Percentiles rank a stretch among this genome's conserved stretches.
Conservation (phyloP, 2,329 filamentous ascomycete species). For the Periconia sp. region DNA sequence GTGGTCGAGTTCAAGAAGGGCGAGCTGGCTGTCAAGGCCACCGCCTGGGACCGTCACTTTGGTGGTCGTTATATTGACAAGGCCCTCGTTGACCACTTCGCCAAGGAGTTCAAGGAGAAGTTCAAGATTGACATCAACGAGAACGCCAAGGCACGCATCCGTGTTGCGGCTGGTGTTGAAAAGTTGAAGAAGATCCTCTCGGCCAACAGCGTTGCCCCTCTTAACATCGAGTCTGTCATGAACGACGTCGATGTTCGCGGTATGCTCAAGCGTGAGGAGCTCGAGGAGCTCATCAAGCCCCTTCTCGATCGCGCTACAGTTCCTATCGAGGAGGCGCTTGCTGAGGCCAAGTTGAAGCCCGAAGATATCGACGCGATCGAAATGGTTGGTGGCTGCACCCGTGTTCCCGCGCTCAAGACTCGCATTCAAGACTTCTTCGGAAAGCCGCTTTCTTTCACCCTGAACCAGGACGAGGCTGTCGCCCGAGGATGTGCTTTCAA, state of each 20-base stretch:
- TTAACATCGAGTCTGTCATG: conserved; percentile 99
- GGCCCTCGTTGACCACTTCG: conserved; percentile 91
- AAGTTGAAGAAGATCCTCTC: conserved; percentile 99
- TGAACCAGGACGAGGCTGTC: conserved; percentile 97
- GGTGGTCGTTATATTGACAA: conserved; percentile 97
- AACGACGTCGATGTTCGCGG: conserved; percentile 90
- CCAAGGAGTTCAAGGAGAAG: conserved; percentile 94
- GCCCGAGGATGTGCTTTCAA: conserved; percentile 95
- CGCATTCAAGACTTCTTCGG: conserved; percentile 87
- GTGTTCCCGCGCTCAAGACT: conserved; percentile 91
- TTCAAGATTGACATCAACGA: conserved; percentile 94
- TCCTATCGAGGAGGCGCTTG: conserved; percentile 86
- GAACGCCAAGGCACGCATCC: conserved; percentile 86
- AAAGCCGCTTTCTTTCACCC: conserved; percentile 90
- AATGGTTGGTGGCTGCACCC: conserved; percentile 91
- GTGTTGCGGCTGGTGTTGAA: conserved; percentile 85
- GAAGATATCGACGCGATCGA: conserved; percentile 94
- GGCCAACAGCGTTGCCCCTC: conserved; percentile 85
- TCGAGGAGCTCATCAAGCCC: conserved; percentile 87
- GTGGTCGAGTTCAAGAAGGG: conserved; percentile 97
- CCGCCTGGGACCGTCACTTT: conserved; percentile 91
- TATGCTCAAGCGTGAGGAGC: conserved; percentile 90
- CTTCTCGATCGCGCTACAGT: conserved; percentile 71
- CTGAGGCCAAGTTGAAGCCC: conserved; percentile 86
- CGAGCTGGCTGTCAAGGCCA: conserved; percentile 90